Base-by-base conservation (phyloP, 2,329 filamentous ascomycete species). In the Claviceps pusilla region DNA sequence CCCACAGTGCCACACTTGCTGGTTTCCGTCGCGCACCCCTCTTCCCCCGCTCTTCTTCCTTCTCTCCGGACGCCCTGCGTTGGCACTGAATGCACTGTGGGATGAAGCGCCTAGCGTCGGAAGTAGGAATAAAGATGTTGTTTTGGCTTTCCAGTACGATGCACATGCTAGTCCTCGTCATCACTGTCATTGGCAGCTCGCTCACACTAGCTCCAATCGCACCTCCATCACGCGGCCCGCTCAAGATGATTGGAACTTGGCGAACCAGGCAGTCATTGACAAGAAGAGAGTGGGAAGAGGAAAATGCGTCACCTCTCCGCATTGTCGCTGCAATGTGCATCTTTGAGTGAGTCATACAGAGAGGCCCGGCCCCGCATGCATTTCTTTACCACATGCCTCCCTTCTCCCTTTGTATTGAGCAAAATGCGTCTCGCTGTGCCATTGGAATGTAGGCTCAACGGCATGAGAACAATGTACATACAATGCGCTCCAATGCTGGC, bases 141-240 rank as follows among this genome's bases (percentile, higher is more conserved):
- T 12, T 45, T 45, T 45, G 42, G 24, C 42, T 45, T 45, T 45
- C 24, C 42, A 9, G 19, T 33, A 12, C 42, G 42, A 9, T 7
- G 24, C 42, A 10, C 42, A 45, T 24, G 42, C 42, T 45, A 37
- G 11, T 45, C 42, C n/a, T 43, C 16, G 42, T 43, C 19, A n/a
- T 43, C n/a, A 16, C 42, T 16, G 42, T 16, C 42, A 24, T 43
- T 43, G 42, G 42, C 42, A 43, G 7, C 3, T n/a, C 14, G 19
- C 42, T 16, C 19, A 45, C 42, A 24, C 9, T 45, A 19, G 42
- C 42, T 45, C 42, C 19, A 45, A 45, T 24, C 24, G 9, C 42
- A 45, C 19, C 53, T 51, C n/a, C 11, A 47, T 50, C 45, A 43
- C 43, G 53, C 48, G 49, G 53, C 53, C 53, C 48, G 43, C 33